Evolutionary conservation across 2,329 filamentous ascomycete genomes (phyloP).

Genomic region (Pezicula neosporulosa): DNA sequence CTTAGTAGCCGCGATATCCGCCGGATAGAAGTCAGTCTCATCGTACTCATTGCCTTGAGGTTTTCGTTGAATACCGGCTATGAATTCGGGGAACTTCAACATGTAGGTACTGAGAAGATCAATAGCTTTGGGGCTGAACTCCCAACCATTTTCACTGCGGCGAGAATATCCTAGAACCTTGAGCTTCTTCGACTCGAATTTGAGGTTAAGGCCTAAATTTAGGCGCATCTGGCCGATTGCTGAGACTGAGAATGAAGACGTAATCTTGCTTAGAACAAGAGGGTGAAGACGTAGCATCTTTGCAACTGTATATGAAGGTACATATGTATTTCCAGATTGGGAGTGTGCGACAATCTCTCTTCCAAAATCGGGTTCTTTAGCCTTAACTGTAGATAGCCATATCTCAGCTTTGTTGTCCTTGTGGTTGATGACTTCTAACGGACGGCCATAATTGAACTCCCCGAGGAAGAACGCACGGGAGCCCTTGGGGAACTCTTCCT

Average conservation of each 20-base stretch:
- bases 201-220: constrained; percentile 91
- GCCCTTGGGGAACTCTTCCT: constrained; percentile 83
- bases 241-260: constrained; percentile 84
- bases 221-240: constrained; percentile 73
- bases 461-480: constrained; percentile 90
- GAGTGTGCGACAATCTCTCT: constrained; percentile 65
- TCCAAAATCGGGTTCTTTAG: constrained; percentile 78
- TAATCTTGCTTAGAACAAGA: constrained; percentile 90
- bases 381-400: constrained; percentile 68
- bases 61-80: constrained; percentile 81
- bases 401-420: constrained; percentile 73
- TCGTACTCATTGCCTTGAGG: constrained; percentile 80
- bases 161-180: constrained; percentile 96
- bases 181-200: constrained; percentile 92
- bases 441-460: constrained; percentile 87
- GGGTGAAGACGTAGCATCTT: constrained; percentile 78
- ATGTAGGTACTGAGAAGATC: constrained; percentile 84
- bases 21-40: constrained; percentile 83
- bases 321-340: constrained; percentile 61
- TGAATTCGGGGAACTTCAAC: constrained; percentile 91
- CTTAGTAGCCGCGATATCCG: constrained; percentile 67
- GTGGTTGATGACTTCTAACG: constrained; percentile 78
- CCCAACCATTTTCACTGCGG: constrained; percentile 84
- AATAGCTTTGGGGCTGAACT: constrained; percentile 85
- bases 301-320: constrained; percentile 85